phyloP scores from a whole-genome alignment of 2,329 filamentous ascomycete genomes.

The Endoconidiophora laricicola region DNA sequence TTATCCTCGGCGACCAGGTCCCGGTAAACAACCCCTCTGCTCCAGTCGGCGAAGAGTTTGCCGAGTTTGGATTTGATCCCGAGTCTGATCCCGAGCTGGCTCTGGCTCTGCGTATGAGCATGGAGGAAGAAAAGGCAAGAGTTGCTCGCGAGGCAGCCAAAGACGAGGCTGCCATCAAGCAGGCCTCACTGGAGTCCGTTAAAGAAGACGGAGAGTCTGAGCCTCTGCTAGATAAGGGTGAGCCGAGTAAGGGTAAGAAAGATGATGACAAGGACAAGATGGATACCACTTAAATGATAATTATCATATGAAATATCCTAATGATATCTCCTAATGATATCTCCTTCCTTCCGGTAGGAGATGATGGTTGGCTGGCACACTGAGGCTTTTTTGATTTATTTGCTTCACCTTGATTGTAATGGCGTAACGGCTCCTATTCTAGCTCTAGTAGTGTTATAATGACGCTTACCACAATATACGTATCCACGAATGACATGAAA shows the following conservation, averaged over 20 bases:
- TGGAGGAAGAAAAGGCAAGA: constrained; percentile 92
- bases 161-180: constrained; percentile 52
- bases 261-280: constrained; percentile 57
- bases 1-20: constrained; percentile 62
- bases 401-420: constrained; percentile 7
- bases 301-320: too few relatives aligned
- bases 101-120: constrained; percentile 86
- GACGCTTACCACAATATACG: too few relatives aligned
- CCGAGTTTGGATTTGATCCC: constrained; percentile 61
- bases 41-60: constrained; percentile 42
- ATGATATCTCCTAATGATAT: too few relatives aligned
- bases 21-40: constrained; percentile 32
- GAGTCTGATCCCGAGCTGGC: constrained; percentile 85
- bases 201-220: constrained; percentile 60
- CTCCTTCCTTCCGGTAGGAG: too few relatives aligned
- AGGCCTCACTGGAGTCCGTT: constrained; percentile 64
- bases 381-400: background rate
- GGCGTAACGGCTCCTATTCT: constrained; percentile 6
- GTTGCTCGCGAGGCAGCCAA: constrained; percentile 44
- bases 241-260: constrained; percentile 26
- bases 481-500: too few relatives aligned
- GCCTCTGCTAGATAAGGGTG: constrained; percentile 8
- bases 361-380: too few relatives aligned
- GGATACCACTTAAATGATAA: constrained; percentile 55
- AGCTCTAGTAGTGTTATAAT: too few relatives aligned